These are phyloP conservation scores for Pseudoneurospora amorphoporcata DNA, from an alignment of 495 filamentous ascomycete species.

Conservation along the genomic window DNA sequence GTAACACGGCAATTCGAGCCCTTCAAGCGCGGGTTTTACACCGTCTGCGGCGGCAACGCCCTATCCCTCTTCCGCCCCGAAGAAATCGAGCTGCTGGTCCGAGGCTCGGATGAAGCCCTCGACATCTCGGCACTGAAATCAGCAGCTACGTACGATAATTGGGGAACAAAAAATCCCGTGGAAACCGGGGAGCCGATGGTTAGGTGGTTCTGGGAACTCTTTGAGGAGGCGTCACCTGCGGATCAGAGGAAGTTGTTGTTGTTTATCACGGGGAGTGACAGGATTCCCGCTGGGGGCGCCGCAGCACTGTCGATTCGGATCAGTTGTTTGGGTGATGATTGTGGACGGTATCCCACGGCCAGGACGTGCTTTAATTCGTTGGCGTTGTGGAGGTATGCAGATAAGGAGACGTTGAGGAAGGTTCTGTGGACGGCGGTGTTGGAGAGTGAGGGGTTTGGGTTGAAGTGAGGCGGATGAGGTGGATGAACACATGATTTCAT, in stretches of 20 bases:
- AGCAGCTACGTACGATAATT: slow-evolving; percentile 77
- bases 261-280: slow-evolving; percentile 90
- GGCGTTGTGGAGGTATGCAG: slow-evolving; percentile 61
- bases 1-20: slow-evolving; percentile 84
- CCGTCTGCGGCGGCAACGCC: slow-evolving; percentile 84
- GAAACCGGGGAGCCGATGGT: slow-evolving; percentile 60
- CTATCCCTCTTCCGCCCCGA: slow-evolving; percentile 86
- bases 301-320: slow-evolving; percentile 69
- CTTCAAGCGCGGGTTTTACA: slow-evolving; percentile 92
- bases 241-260: slow-evolving; percentile 70
- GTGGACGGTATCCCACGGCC: slow-evolving; percentile 66
- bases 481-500: neutral
- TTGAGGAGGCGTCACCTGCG: slow-evolving; percentile 50
- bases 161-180: slow-evolving; percentile 38
- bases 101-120: slow-evolving; percentile 77
- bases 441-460: slow-evolving; percentile 89
- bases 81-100: slow-evolving; percentile 83
- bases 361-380: slow-evolving; percentile 89
- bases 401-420: slow-evolving; percentile 52
- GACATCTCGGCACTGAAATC: slow-evolving; percentile 68
- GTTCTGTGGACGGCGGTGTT: slow-evolving; percentile 78
- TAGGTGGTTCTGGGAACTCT: slow-evolving; percentile 84
- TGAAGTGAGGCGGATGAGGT: slow-evolving; percentile 47
- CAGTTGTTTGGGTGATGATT: slow-evolving; percentile 64
- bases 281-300: slow-evolving; percentile 85